These are phyloP conservation scores for Dactylella cylindrospora DNA, from an alignment of 2,329 filamentous ascomycete species.

Conservation along the genomic window DNA sequence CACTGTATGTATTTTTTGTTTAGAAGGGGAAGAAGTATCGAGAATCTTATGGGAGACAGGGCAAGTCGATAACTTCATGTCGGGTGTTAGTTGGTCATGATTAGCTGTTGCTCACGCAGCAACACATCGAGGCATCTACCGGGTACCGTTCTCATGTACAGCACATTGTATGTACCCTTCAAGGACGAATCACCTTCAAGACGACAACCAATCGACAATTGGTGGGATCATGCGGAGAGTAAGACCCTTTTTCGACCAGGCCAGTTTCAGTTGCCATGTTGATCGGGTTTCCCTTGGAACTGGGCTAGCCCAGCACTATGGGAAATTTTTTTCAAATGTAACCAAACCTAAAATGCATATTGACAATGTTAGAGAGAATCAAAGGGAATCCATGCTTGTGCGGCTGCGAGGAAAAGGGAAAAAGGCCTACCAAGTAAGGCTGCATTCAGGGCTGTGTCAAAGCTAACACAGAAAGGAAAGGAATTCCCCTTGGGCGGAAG, in stretches of 20 bases:
- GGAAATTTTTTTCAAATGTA: too few species aligned
- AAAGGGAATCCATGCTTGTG: too few species aligned
- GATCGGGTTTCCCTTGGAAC: conserved; percentile 1
- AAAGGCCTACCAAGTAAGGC: too few species aligned
- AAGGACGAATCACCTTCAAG: conserved; percentile 29
- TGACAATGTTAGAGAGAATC: too few species aligned
- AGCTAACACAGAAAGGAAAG: too few species aligned
- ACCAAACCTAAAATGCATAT: too few species aligned
- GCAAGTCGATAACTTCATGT: conserved; percentile 1
- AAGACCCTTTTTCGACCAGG: conserved; percentile 10
- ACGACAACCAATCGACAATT: conserved; percentile 2
- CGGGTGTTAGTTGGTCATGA: conserved; percentile 7
- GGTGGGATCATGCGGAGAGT: conserved; percentile 18
- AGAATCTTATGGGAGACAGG: too few species aligned
- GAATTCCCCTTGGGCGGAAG: too few species aligned
- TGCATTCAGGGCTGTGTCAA: conserved; percentile 33
- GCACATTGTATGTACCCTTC: too few species aligned
- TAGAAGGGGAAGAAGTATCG: not conserved
- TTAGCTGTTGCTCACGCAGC: conserved; percentile 3
- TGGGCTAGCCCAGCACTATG: not conserved
- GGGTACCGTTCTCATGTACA: too few species aligned
- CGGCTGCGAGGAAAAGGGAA: conserved; percentile 20
- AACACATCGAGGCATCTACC: conserved; percentile 4
- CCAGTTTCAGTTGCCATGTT: conserved; percentile 36
- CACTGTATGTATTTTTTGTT: not conserved